Evolutionary conservation across 257 asterid genomes (phyloP).

Genomic region (Agastache rugosa): DNA sequence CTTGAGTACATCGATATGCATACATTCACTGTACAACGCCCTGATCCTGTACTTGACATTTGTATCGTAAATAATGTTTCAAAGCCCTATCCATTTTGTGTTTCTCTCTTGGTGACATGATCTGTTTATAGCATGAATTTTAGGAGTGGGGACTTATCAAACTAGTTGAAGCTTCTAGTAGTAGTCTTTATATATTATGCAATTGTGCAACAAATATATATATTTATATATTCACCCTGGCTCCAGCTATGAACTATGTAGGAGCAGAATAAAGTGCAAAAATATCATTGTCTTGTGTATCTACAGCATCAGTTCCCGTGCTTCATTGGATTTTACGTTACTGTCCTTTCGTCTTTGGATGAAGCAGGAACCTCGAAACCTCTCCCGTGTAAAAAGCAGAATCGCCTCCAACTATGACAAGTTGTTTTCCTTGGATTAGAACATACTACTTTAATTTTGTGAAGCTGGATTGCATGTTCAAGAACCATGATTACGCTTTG

Average conservation of each 20-base stretch:
- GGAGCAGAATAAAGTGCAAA: slow-evolving; percentile 28
- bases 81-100: background rate
- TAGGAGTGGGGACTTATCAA: background rate
- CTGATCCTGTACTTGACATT: slow-evolving; percentile 56
- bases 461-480: slow-evolving; percentile 23
- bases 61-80: slow-evolving; percentile 44
- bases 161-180: background rate
- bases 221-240: background rate
- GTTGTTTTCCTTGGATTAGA: background rate
- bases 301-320: background rate
- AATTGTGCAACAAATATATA: background rate
- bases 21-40: slow-evolving; percentile 83
- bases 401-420: background rate
- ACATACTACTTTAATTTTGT: background rate
- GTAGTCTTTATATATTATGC: background rate
- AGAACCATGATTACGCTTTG: background rate
- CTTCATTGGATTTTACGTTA: background rate
- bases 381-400: background rate
- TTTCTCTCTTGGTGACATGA: background rate
- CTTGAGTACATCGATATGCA: slow-evolving; percentile 56
- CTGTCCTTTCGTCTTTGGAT: background rate
- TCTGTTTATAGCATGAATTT: background rate
- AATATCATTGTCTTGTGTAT: background rate
- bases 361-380: background rate
- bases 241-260: slow-evolving; percentile 19